Conservation (phyloP, 1,284 basidiomycete genomes). For the Apiotrichum sp. region DNA sequence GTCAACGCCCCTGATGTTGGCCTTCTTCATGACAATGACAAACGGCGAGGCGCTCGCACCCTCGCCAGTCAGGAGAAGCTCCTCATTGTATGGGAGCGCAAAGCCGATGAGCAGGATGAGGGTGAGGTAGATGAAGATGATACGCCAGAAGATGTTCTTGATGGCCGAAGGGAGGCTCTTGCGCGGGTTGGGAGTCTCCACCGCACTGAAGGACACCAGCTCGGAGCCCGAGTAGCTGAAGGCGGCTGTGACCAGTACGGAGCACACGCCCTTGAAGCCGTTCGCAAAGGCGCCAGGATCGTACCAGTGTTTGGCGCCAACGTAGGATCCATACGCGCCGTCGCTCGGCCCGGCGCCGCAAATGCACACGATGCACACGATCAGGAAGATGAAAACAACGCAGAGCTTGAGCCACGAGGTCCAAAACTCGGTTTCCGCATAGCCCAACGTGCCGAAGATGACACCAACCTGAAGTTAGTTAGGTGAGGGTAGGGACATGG, state of each 20-base stretch:
- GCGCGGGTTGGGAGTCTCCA: slow-evolving; percentile 32
- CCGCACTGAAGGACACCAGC: slow-evolving; percentile 10
- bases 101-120: slow-evolving; percentile 51
- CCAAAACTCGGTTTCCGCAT: slow-evolving; percentile 47
- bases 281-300: slow-evolving; percentile 47
- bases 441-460: slow-evolving; percentile 37
- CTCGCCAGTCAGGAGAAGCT: slow-evolving; percentile 36
- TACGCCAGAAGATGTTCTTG: slow-evolving; percentile 53
- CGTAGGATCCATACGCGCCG: slow-evolving; percentile 34
- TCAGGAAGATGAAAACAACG: slow-evolving; percentile 46
- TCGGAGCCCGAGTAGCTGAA: slow-evolving; percentile 55
- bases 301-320: slow-evolving; percentile 36
- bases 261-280: slow-evolving; percentile 49
- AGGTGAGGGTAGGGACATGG: too few species aligned
- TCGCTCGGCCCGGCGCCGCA: slow-evolving; percentile 39
- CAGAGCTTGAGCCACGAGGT: slow-evolving; percentile 41
- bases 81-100: slow-evolving; percentile 46
- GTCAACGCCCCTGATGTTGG: slow-evolving; percentile 47
- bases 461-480: background rate
- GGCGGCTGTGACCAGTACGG: slow-evolving; percentile 53
- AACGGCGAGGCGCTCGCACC: slow-evolving; percentile 52
- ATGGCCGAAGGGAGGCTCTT: slow-evolving; percentile 15
- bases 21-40: slow-evolving; percentile 50
- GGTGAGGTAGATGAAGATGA: slow-evolving; percentile 52
- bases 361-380: slow-evolving; percentile 38